Percentiles rank a stretch among this genome's conserved stretches.
Conservation (phyloP, 78 protist species). For the slime mould (Dictyostelium discoideum) region DNA sequence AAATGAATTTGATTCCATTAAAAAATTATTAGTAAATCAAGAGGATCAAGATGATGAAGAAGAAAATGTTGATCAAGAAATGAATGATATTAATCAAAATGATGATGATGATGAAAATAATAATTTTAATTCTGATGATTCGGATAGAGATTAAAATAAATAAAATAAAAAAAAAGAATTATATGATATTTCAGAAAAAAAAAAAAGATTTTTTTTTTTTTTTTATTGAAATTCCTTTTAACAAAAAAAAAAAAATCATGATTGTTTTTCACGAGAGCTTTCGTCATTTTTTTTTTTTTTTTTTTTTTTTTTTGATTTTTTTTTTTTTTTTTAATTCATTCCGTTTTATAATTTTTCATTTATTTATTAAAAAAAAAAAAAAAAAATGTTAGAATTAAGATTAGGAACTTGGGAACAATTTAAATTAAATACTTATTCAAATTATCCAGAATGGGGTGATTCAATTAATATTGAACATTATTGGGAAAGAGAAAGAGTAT, state of each 20-base stretch:
- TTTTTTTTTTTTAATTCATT: too few relatives aligned
- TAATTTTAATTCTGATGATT: not conserved
- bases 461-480: constrained; percentile 19
- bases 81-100: not conserved
- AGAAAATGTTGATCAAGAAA: not conserved
- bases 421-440: not conserved
- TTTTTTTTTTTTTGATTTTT: too few relatives aligned
- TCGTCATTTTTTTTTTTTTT: too few relatives aligned
- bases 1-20: not conserved
- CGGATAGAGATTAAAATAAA: not conserved
- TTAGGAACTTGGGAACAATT: constrained; percentile 54
- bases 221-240: too few relatives aligned
- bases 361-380: not conserved
- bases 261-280: too few relatives aligned
- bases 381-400: constrained; percentile 8
- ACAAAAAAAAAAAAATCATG: too few relatives aligned
- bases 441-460: constrained; percentile 47
- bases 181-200: too few relatives aligned
- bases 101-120: not conserved
- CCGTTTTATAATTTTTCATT: too few relatives aligned
- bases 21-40: not conserved
- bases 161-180: not conserved
- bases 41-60: not conserved
- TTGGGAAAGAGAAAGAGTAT: constrained; percentile 24
- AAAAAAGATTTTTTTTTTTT: not conserved